Base-by-base conservation (phyloP, 306 rosid species). In the Cotoneaster glaucophyllus region DNA sequence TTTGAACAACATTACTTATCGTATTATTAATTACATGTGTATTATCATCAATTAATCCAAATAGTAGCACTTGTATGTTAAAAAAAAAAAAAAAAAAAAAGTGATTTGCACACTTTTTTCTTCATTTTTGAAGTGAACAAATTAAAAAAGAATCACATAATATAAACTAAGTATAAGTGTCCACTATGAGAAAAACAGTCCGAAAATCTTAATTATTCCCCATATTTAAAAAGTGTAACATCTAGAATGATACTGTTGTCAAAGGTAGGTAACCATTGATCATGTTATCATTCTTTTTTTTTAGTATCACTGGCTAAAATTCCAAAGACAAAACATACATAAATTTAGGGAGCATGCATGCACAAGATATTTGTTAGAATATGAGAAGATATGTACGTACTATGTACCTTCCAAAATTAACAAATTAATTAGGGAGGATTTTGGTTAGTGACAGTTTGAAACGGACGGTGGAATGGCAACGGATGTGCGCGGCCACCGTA, bases 401-500 rank as follows among this genome's bases (percentile, higher is more conserved):
- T 15, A 50, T 50, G 9, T 11, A 32, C 25, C 44, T n/a, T 24
- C 66, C 65, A 71, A 78, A 62, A 14, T 17, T 50, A 73, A 73
- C 63, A 66, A 65, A 26, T 18, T 32, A 64, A 31, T 31, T 78
- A 73, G 82, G 26, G 11, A 11, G 44, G 52, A 63, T n/a, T 22
- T 56, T 39, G 70, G 39, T 39, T 43, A 64, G 17, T 18, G 64
- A 56, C 88, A 11, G 89, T 86, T 87, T 73, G 39, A 78, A 86
- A 88, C 12, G 88, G 67, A 78, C 57, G 90, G 90, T 82, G 58
- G 63, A 39, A 77, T 29, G 25, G 1, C 26, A 67, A 50, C 17
- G 53, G 69, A 56, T 19, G 41, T 22, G 77, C 68, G 68, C 5
- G 29, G 64, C 54, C 63, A 48, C 74, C 64, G 41, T 76, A 21